phyloP scores from a whole-genome alignment of 768 basidiomycete species.

The Nidularia pulvinata region DNA sequence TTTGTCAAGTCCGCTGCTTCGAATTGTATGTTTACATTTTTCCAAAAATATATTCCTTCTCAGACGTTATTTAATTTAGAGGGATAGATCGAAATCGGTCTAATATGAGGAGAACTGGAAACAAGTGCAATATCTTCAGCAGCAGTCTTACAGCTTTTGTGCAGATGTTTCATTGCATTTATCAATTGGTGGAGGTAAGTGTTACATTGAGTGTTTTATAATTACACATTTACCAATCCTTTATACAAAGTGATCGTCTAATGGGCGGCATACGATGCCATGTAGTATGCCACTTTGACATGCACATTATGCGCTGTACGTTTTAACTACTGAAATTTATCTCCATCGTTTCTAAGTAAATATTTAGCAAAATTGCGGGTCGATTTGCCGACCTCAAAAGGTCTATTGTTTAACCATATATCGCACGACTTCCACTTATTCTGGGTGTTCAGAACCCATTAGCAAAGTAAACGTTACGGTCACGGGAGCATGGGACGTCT shows the following conservation, averaged over 20 bases:
- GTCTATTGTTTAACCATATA: slow-evolving; percentile 2
- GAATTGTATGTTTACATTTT: slow-evolving; percentile 9
- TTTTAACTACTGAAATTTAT: neutral
- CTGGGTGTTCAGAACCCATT: slow-evolving; percentile 12
- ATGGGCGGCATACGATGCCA: slow-evolving; percentile 8
- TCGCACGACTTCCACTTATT: neutral
- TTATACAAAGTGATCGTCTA: slow-evolving; percentile 4
- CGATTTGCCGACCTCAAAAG: slow-evolving; percentile 19
- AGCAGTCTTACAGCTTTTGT: slow-evolving; percentile 10
- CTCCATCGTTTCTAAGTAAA: neutral
- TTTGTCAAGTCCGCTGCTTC: slow-evolving; percentile 15
- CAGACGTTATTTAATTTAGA: neutral
- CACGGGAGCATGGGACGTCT: slow-evolving; percentile 18
- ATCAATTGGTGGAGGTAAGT: slow-evolving; percentile 19
- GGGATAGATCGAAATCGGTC: slow-evolving; percentile 15
- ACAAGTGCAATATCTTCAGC: slow-evolving; percentile 1
- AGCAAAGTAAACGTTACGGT: slow-evolving; percentile 12
- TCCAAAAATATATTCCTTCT: neutral
- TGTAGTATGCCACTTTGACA: slow-evolving; percentile 19
- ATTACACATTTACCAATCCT: neutral
- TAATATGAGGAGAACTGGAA: slow-evolving; percentile 1
- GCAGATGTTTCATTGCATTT: slow-evolving; percentile 9
- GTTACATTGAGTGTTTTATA: neutral
- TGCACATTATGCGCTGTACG: slow-evolving; percentile 21
- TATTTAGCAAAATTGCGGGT: slow-evolving; percentile 12